phyloP scores from a whole-genome alignment of 306 rosid species.

The Cucurbita maxima region DNA sequence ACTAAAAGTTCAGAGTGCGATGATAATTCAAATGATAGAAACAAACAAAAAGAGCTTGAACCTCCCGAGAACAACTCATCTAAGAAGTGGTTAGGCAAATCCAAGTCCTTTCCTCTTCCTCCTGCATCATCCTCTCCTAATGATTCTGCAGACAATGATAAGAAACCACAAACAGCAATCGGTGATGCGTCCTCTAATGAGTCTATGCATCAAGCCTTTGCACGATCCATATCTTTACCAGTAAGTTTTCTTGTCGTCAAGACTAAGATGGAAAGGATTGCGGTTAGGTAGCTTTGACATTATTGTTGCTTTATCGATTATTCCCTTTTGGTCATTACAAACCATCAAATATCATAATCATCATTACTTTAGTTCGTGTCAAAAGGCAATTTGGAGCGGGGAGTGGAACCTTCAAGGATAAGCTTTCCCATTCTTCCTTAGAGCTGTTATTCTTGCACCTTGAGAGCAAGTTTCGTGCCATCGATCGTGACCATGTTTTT shows the following conservation, averaged over 20 bases:
- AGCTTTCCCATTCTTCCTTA: not conserved
- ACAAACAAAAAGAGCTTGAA: not conserved
- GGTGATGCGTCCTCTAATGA: constrained; percentile 16
- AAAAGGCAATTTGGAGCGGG: not conserved
- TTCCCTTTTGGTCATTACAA: not conserved
- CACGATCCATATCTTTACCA: constrained; percentile 28
- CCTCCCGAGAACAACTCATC: constrained; percentile 6
- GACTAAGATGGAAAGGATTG: not conserved
- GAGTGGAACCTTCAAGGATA: not conserved
- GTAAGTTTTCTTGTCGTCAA: constrained; percentile 21
- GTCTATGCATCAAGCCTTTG: constrained; percentile 16
- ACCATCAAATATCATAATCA: not conserved
- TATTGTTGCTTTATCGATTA: not conserved
- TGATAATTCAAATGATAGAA: constrained; percentile 8
- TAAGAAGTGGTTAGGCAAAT: constrained; percentile 15
- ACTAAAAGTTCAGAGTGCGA: constrained; percentile 12
- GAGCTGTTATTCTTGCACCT: not conserved
- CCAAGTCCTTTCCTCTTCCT: constrained; percentile 31
- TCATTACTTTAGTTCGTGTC: not conserved
- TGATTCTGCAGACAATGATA: constrained; percentile 20
- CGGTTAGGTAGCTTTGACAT: not conserved
- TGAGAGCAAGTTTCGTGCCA: not conserved
- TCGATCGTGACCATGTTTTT: not conserved
- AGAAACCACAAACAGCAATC: constrained; percentile 18
- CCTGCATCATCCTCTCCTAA: constrained; percentile 9